A percentile compares a stretch with the other conserved stretches of the same genome.
Conservation (phyloP, 805 yeast species). For the Wickerhamiella azyma region DNA sequence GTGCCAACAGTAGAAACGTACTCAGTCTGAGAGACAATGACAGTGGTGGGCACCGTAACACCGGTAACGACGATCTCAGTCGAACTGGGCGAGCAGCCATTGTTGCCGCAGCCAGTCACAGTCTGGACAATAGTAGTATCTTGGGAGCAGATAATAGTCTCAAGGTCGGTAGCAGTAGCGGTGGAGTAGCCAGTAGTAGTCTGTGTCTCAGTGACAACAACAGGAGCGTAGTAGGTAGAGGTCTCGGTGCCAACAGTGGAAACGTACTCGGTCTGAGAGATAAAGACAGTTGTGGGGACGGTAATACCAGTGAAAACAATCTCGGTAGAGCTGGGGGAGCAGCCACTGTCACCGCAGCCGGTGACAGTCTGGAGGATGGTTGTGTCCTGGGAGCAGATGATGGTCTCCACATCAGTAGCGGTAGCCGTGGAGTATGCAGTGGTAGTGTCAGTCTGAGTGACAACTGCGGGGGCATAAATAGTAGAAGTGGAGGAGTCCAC, state of each 20-base stretch:
- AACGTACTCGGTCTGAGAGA: background rate
- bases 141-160: constrained; percentile 2
- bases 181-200: background rate
- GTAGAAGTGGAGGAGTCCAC: constrained; percentile 4
- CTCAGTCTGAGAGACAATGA: no score
- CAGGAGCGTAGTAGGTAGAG: constrained; percentile 2
- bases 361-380: constrained; percentile 1
- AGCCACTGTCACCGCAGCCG: background rate
- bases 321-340: background rate
- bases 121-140: constrained; percentile 7
- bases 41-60: no score
- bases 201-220: constrained; percentile 1
- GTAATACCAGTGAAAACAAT: background rate
- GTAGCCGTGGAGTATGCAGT: background rate
- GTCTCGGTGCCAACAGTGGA: background rate
- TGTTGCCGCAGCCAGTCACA: constrained; percentile 1
- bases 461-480: constrained; percentile 7
- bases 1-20: no score
- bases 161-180: constrained; percentile 6
- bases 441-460: constrained; percentile 6
- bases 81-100: constrained; percentile 1
- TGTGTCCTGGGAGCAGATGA: background rate
- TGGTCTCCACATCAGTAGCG: constrained; percentile 1
- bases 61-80: constrained; percentile 3
- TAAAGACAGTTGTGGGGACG: constrained; percentile 1